Base-by-base conservation (phyloP, 495 filamentous ascomycete genomes). In the Ascobolus immersus region DNA sequence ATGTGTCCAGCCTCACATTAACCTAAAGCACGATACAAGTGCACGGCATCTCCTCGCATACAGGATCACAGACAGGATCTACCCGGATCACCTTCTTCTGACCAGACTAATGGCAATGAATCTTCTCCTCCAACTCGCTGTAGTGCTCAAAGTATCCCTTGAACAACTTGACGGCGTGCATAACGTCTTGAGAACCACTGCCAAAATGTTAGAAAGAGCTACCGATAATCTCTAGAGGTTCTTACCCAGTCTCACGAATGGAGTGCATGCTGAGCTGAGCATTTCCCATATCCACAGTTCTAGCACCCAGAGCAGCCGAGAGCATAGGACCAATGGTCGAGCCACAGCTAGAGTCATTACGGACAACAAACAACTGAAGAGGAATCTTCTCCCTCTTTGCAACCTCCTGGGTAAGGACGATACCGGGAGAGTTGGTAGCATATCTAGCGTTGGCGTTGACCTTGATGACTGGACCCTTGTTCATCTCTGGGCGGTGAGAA, bases 211-310 rank as follows among this genome's bases (percentile, higher is more conserved):
- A 7, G n/a, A 25, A 7, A 7, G 22, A n/a, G 22, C n/a, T 7
- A 25, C 7, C 7, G 7, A n/a, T n/a, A 25, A n/a, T 25, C 7
- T 7, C 22, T 25, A 25, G 22, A n/a, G 22, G 7, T 7, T 7
- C 40, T 18, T 34, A 50, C 47, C 72, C 75, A 23, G 74, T 91
- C 62, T 99, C 86, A 23, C 86, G 65, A 44, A 94, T 92, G 48
- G 75, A 82, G 52, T 99, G 86, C 86, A 99, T 99, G 49, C 69
- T 74, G 37, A 94, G 55, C 54, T 94, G 89, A n/a, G 86, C 69
- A 50, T 93, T 94, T 2, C 86, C 86, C 41, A 99, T 51, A 50
- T 99, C 86, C 33, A 99, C 54, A 1, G 89, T 94, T 31, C 86
- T 60, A 21, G 74, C 67, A 17, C 86, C 86, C 40, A 94, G 53